These are phyloP conservation scores for Paraphaeosphaeria sporulosa DNA, from an alignment of 2,329 filamentous ascomycete genomes.

Conservation along the genomic window DNA sequence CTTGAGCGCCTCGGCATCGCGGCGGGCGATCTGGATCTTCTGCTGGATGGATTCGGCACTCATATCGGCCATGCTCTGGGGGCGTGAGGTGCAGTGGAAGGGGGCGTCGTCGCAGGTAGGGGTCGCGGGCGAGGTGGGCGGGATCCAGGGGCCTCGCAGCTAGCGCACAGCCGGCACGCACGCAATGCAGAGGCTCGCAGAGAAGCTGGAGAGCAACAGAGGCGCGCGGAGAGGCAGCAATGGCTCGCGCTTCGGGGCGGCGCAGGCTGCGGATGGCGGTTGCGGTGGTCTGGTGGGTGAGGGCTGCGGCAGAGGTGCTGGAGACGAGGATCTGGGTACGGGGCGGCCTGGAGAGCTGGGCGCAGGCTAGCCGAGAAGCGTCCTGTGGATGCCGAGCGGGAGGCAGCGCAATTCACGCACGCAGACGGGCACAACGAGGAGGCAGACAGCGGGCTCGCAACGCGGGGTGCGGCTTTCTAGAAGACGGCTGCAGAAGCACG, in stretches of 20 bases:
- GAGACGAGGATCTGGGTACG: slow-evolving; percentile 37
- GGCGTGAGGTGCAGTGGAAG: slow-evolving; percentile 19
- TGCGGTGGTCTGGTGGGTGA: slow-evolving; percentile 26
- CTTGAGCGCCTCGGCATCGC: slow-evolving; percentile 97
- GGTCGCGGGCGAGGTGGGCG: slow-evolving; percentile 28
- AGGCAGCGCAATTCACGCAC: neutral
- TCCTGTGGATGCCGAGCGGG: slow-evolving; percentile 20
- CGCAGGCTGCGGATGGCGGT: slow-evolving; percentile 19
- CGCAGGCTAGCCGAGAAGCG: slow-evolving; percentile 43
- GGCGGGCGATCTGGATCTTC: slow-evolving; percentile 91
- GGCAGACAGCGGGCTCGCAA: slow-evolving; percentile 2
- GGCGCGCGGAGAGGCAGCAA: slow-evolving; percentile 39
- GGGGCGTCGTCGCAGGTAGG: slow-evolving; percentile 19
- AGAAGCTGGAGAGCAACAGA: slow-evolving; percentile 26
- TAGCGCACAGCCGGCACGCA: slow-evolving; percentile 36
- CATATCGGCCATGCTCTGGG: slow-evolving; percentile 55
- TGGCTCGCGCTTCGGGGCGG: slow-evolving; percentile 33
- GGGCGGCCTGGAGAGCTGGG: slow-evolving; percentile 31
- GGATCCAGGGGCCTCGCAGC: slow-evolving; percentile 45
- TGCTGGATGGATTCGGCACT: slow-evolving; percentile 61
- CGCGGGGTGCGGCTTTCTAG: slow-evolving; percentile 1
- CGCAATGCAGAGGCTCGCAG: slow-evolving; percentile 21
- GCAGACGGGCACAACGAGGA: neutral
- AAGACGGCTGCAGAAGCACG: neutral
- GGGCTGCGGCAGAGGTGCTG: slow-evolving; percentile 33